Conservation (phyloP, 495 filamentous ascomycete species). For the Tuber umbilicatum region DNA sequence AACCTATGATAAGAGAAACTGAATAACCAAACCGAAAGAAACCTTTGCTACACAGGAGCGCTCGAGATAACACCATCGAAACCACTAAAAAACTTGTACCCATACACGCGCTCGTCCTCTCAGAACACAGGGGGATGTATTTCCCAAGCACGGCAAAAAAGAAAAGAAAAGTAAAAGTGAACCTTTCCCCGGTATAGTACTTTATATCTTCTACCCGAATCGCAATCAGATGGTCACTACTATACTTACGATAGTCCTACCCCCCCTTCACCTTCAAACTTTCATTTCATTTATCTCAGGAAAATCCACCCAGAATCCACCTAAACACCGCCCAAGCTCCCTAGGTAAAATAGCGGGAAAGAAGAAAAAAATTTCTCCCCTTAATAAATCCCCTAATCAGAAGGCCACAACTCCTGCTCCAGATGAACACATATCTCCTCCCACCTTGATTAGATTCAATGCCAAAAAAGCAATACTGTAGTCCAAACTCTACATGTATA, state of each 20-base stretch:
- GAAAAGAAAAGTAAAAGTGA: background rate
- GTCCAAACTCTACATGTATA: background rate
- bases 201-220: background rate
- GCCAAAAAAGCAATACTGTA: background rate
- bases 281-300: too few relatives aligned
- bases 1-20: background rate
- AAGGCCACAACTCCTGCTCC: background rate
- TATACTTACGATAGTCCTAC: background rate
- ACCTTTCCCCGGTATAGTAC: background rate
- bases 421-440: background rate
- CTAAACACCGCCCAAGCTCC: too few relatives aligned
- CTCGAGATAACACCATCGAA: background rate
- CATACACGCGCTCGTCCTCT: background rate
- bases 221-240: background rate
- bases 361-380: background rate
- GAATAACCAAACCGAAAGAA: background rate
- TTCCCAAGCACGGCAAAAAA: background rate
- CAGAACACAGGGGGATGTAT: background rate
- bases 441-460: background rate
- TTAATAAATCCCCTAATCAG: background rate
- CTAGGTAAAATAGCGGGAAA: too few relatives aligned
- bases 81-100: background rate
- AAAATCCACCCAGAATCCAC: too few relatives aligned
- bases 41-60: background rate
- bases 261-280: too few relatives aligned